phyloP scores from a whole-genome alignment of 2,329 filamentous ascomycete species.

The Stagonosporopsis vannaccii region DNA sequence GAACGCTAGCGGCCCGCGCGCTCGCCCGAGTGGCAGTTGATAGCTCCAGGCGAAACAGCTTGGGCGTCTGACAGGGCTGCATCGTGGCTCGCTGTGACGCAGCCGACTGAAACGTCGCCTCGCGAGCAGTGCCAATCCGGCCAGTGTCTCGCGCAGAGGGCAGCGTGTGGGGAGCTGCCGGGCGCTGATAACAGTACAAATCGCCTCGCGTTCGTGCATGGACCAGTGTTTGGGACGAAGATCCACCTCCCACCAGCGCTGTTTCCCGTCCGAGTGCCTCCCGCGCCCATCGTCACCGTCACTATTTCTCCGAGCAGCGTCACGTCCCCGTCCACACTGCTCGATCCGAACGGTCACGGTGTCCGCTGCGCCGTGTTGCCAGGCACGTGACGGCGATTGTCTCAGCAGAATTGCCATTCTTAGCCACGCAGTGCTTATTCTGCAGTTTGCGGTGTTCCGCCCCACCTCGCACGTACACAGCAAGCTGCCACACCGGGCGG shows the following conservation, averaged over 20 bases:
- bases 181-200: slow-evolving; percentile 1
- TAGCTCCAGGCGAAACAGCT: slow-evolving; percentile 8
- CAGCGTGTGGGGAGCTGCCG: slow-evolving; percentile 1
- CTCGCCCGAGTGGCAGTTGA: slow-evolving; percentile 11
- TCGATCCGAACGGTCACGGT: background rate
- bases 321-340: background rate
- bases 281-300: slow-evolving; percentile 16
- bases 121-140: background rate
- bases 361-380: background rate
- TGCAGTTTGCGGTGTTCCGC: slow-evolving; percentile 14
- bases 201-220: slow-evolving; percentile 11
- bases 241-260: slow-evolving; percentile 14
- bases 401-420: background rate
- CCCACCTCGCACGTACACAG: slow-evolving; percentile 16
- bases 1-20: slow-evolving; percentile 13
- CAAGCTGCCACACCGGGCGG: slow-evolving; percentile 14
- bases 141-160: slow-evolving; percentile 3
- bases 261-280: slow-evolving; percentile 17
- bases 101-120: background rate
- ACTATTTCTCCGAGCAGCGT: slow-evolving; percentile 8
- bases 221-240: slow-evolving; percentile 12
- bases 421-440: slow-evolving; percentile 11
- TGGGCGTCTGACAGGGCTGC: slow-evolving; percentile 3
- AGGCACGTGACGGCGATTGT: slow-evolving; percentile 8
- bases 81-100: slow-evolving; percentile 3